phyloP scores from a whole-genome alignment of 495 filamentous ascomycete species.

The Penicillium longicatenatum region DNA sequence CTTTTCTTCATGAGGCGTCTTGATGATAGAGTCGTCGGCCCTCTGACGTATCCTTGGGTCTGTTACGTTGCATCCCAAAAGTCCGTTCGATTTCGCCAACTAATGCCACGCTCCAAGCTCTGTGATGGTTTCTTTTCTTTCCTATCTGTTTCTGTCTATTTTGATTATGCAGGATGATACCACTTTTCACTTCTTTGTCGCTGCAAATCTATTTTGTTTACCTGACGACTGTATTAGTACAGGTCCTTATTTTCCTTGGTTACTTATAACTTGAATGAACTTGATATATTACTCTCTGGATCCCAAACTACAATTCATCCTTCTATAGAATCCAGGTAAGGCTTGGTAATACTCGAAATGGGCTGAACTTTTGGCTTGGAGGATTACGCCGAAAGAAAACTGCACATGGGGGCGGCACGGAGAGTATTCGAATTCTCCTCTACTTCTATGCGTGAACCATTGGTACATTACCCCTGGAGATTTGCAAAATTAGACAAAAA shows the following conservation, averaged over 20 bases:
- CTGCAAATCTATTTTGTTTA: conserved; percentile 24
- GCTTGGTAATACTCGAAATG: not conserved
- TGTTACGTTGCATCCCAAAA: conserved; percentile 34
- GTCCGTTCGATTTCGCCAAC: conserved; percentile 25
- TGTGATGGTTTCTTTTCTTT: conserved; percentile 27
- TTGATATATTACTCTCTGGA: not conserved
- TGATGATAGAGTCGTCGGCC: conserved; percentile 29
- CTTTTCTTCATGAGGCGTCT: conserved; percentile 28
- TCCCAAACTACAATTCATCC: not conserved
- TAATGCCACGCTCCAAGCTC: conserved; percentile 21
- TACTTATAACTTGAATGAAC: conserved; percentile 14
- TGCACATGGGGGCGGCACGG: too few relatives aligned
- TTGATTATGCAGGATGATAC: conserved; percentile 43
- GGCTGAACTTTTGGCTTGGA: too few relatives aligned
- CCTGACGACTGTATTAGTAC: conserved; percentile 34
- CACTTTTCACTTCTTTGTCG: conserved; percentile 30
- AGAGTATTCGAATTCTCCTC: too few relatives aligned
- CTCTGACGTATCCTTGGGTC: conserved; percentile 26
- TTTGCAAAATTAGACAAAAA: too few relatives aligned
- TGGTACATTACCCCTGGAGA: too few relatives aligned
- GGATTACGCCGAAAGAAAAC: too few relatives aligned
- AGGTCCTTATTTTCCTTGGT: conserved; percentile 9
- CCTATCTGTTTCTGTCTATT: conserved; percentile 9
- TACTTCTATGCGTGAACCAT: too few relatives aligned
- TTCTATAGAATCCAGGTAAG: not conserved